Conservation (phyloP, 2,329 filamentous ascomycete genomes). For the Clarireedia monteithiana region DNA sequence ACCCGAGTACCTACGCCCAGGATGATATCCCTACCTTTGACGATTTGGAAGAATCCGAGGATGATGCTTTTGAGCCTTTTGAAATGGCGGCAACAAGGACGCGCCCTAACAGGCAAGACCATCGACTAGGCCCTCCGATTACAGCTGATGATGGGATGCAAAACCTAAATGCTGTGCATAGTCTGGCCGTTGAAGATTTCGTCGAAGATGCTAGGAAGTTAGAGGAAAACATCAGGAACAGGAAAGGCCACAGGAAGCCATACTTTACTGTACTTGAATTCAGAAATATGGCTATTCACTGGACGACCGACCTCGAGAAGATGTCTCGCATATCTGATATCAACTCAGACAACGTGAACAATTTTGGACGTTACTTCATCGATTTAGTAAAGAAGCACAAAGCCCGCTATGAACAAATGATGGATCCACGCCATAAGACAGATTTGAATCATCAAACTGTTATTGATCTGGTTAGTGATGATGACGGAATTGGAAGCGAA, state of each 20-base stretch:
- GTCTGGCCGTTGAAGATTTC: constrained; percentile 57
- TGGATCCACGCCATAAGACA: constrained; percentile 28
- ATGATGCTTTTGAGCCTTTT: constrained; percentile 26
- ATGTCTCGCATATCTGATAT: constrained; percentile 60
- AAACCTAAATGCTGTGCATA: constrained; percentile 50
- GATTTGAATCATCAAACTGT: constrained; percentile 35
- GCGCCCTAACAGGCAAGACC: constrained; percentile 1
- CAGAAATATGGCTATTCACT: constrained; percentile 64
- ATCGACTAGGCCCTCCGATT: constrained; percentile 49
- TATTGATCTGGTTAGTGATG: constrained; percentile 44
- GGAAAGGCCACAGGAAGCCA: constrained; percentile 45
- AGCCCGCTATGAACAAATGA: constrained; percentile 42
- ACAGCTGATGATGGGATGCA: constrained; percentile 46
- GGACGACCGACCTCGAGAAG: constrained; percentile 52
- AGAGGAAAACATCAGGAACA: constrained; percentile 54
- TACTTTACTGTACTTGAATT: constrained; percentile 64
- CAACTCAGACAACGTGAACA: constrained; percentile 51
- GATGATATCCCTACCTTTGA: constrained; percentile 43
- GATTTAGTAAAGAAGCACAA: constrained; percentile 46
- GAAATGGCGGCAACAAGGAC: constrained; percentile 28
- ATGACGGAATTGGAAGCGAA: constrained; percentile 18
- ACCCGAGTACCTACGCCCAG: constrained; percentile 24
- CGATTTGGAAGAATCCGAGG: constrained; percentile 26
- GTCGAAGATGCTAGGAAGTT: constrained; percentile 51
- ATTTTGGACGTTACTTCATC: constrained; percentile 54